These are phyloP conservation scores for Termitomyces sp. DNA, from an alignment of 768 basidiomycete genomes.

Conservation along the genomic window DNA sequence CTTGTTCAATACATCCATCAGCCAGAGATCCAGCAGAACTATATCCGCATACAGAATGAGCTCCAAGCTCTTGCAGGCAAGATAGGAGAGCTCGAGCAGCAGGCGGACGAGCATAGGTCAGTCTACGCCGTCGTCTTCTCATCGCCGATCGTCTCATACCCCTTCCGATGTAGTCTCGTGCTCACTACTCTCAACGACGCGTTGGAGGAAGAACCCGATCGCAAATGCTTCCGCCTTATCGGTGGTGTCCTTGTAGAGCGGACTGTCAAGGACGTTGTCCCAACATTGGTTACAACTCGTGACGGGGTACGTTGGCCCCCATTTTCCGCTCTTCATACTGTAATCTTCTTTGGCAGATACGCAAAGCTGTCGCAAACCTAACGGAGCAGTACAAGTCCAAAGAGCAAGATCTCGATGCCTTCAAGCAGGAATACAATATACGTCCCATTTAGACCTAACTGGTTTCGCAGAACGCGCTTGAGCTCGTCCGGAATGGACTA, in stretches of 20 bases:
- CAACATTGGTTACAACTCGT: constrained; percentile 83
- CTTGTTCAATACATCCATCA: constrained; percentile 37
- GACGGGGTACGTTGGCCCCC: constrained; percentile 62
- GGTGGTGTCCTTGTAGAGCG: constrained; percentile 95
- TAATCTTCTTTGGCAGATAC: constrained; percentile 54
- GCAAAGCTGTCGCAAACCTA: constrained; percentile 71
- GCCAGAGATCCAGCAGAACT: constrained; percentile 84
- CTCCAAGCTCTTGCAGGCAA: constrained; percentile 89
- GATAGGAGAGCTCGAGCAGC: constrained; percentile 94
- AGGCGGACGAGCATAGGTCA: constrained; percentile 93
- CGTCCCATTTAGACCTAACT: constrained; percentile 41
- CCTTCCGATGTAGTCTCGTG: constrained; percentile 60
- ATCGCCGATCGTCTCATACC: constrained; percentile 1
- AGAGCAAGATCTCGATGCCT: constrained; percentile 77
- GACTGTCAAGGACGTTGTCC: constrained; percentile 92
- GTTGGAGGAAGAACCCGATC: constrained; percentile 75
- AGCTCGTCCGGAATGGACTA: not conserved
- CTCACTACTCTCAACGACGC: constrained; percentile 83
- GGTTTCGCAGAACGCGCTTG: not conserved
- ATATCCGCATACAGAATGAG: constrained; percentile 80
- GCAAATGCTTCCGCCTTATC: constrained; percentile 95
- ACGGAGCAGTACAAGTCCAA: constrained; percentile 87
- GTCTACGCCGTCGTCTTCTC: constrained; percentile 22
- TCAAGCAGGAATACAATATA: constrained; percentile 76
- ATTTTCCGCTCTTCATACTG: constrained; percentile 6